Base-by-base conservation (phyloP, 345 rosid species). In the Dovyalis caffra region DNA sequence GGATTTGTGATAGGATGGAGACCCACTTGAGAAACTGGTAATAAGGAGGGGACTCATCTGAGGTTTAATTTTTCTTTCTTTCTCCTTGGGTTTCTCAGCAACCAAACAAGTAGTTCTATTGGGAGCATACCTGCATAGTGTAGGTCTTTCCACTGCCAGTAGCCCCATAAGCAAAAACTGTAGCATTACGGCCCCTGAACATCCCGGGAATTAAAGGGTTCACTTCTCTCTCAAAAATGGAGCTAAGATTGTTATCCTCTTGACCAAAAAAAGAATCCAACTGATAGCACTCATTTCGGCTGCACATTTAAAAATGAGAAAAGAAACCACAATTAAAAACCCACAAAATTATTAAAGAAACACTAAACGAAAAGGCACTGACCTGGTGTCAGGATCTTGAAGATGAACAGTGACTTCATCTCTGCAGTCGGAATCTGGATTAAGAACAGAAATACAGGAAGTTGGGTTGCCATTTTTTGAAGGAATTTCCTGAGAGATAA, bases 61-160 rank as follows among this genome's bases (percentile, higher is more conserved):
- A 31, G 21, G n/a, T 9, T 37, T 43, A 34, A n/a, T 7, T 20
- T 2, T 32, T 31, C 43, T n/a, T 12, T 8, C 2, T n/a, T 37
- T 71, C 7, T 37, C 25, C 35, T 25, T 34, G 4, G 28, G 21
- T 35, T n/a, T 32, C 9, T 49, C 62, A 33, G 11, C n/a, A 43
- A 4, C 47, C 16, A 40, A 40, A 40, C 45, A 40, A 40, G 45
- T 16, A 0, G 45, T 2, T 11, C 18, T 12, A 40, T 8, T 7
- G 31, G 16, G 38, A 6, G 58, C 31, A 0, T 75, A 93, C 99
- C 98, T 90, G 99, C 99, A 95, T 95, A 0, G 97, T 88, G 74
- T 83, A 95, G 9, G 98, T 95, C 80, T 95, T 95, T 35, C 97
- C 99, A 58, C 97, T 95, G 38, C 98, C 98, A 4, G 98, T 90